phyloP scores from a whole-genome alignment of 2,329 filamentous ascomycete species.

The Sphaerulina vaccinii region DNA sequence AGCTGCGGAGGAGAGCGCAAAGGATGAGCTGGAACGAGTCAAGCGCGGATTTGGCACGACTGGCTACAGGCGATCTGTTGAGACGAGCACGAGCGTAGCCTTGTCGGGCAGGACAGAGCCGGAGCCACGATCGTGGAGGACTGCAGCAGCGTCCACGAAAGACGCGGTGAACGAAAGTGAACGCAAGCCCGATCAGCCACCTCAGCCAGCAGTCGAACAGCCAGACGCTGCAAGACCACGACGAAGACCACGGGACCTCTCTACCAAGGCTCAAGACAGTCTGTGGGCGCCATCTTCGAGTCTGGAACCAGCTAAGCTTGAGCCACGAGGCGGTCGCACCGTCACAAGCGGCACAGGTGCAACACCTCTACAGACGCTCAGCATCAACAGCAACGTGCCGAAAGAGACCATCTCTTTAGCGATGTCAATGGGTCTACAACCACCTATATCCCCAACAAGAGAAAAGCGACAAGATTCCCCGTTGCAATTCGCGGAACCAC shows the following conservation, averaged over 20 bases:
- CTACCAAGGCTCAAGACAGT: slow-evolving; percentile 22
- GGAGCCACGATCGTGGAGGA: slow-evolving; percentile 2
- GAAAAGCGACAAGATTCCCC: slow-evolving; percentile 23
- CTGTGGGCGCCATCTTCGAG: slow-evolving; percentile 31
- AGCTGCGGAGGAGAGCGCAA: slow-evolving; percentile 7
- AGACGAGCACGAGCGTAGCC: not conserved
- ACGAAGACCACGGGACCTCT: slow-evolving; percentile 11
- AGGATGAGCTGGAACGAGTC: slow-evolving; percentile 14
- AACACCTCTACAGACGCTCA: slow-evolving; percentile 33
- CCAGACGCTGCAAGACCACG: slow-evolving; percentile 1
- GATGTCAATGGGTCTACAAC: slow-evolving; percentile 24
- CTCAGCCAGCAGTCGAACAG: not conserved
- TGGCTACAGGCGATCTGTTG: slow-evolving; percentile 12
- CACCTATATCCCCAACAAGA: slow-evolving; percentile 17
- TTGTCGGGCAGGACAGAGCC: slow-evolving; percentile 6
- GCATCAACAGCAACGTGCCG: slow-evolving; percentile 29
- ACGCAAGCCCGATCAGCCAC: not conserved
- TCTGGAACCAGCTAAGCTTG: slow-evolving; percentile 8
- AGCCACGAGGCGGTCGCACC: slow-evolving; percentile 20
- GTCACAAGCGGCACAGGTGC: slow-evolving; percentile 29
- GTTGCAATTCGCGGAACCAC: slow-evolving; percentile 17
- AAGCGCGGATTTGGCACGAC: slow-evolving; percentile 16
- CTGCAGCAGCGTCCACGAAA: not conserved
- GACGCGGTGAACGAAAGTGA: not conserved
- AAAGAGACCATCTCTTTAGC: slow-evolving; percentile 19